Evolutionary conservation across 352 stramenopile species (phyloP), one percentile per base, ranked within the genome.

Genomic region (Phytophthora sp.): DNA sequence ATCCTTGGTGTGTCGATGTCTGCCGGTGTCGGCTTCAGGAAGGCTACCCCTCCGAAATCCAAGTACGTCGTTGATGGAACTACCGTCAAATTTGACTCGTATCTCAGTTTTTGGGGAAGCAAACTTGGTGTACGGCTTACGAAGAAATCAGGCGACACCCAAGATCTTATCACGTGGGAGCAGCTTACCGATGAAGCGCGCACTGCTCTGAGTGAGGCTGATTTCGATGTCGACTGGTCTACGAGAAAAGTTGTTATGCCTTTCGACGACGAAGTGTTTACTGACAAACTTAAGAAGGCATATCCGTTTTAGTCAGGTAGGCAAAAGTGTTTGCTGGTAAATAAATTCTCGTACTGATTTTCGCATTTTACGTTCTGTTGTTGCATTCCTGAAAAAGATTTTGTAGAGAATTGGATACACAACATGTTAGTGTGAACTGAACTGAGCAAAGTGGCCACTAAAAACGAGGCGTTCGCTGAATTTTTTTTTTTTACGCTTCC

Each of bases 21-120:
- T 18, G 68, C 68, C 2, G 53, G 54, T 48, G 58, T 70, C 48
- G 62, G 68, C 2, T 54, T 70, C 49, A 35, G 21, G 1, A 72
- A 76, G 26, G 44, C 45, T 13, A 66, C 62, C 8, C 68, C 68
- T 23, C 62, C 59, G 8, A 66, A 62, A 53, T 30, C 57, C 20
- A 63, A 57, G 41, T 70, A 58, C 15, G 17, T 62, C 4, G 21
- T 51, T 11, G 52, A 64, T 35, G 37, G 38, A 2, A 32, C 37
- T 1, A 58, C 35, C 0, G 56, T 59, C 11, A 65, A 58, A n/a
- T 45, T 65, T 1, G 56, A 65, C 3, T 65, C 30, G 28, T 59
- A 59, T 24, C 2, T 9, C 1, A 39, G 21, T 21, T 46, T 41
- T n/a, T 58, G 30, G 28, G 21, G 35, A 6, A 31, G 23, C 46